These are phyloP conservation scores for Catharanthus roseus DNA, from an alignment of 257 asterid species.

Conservation along the genomic window DNA sequence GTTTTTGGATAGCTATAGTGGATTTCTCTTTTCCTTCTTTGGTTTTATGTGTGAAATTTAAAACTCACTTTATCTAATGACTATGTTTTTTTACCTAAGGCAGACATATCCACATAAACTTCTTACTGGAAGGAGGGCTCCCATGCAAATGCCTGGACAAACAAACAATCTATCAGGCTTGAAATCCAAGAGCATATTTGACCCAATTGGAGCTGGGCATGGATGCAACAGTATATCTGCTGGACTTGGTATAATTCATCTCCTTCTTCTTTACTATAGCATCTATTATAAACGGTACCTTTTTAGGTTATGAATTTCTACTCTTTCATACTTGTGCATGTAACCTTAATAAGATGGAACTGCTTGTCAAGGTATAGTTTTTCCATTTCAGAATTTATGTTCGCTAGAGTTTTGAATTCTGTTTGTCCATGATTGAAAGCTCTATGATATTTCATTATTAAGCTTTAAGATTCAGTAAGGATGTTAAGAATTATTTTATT, in stretches of 20 bases:
- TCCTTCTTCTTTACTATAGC: constrained; percentile 15
- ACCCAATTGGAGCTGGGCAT: constrained; percentile 78
- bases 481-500: constrained; percentile 9
- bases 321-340: not conserved
- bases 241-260: constrained; percentile 62
- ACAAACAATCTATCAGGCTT: constrained; percentile 28
- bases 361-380: not conserved
- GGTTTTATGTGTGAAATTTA: not conserved
- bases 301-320: not conserved
- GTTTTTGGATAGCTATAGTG: too few relatives aligned
- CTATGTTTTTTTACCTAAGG: constrained; percentile 17
- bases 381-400: not conserved
- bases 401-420: not conserved
- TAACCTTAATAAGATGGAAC: not conserved
- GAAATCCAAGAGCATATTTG: constrained; percentile 36
- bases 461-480: not conserved
- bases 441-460: not conserved
- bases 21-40: too few relatives aligned
- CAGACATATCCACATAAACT: constrained; percentile 89
- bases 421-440: not conserved
- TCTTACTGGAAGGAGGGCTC: constrained; percentile 80
- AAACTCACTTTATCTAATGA: not conserved
- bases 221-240: constrained; percentile 93
- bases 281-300: not conserved
- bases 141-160: constrained; percentile 25